phyloP scores from a whole-genome alignment of 441 rosid genomes.

The Flueggea neowawraea region DNA sequence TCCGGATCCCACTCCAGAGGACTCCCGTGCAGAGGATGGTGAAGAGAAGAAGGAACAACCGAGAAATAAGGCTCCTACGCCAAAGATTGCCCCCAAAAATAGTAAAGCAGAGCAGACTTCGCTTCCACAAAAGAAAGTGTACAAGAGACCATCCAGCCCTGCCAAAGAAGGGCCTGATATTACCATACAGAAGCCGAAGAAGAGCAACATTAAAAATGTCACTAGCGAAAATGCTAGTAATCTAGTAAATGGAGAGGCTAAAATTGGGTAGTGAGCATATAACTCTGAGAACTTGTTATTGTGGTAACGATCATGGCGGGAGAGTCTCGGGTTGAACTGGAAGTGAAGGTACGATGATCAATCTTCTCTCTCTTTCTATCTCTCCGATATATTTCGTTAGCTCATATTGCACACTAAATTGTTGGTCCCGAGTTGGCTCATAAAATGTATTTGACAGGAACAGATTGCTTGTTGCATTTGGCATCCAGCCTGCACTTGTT shows the following conservation, averaged over 20 bases:
- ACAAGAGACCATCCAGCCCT: constrained; percentile 44
- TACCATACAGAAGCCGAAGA: constrained; percentile 36
- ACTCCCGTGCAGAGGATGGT: constrained; percentile 36
- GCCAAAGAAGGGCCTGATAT: constrained; percentile 32
- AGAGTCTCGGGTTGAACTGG: constrained; percentile 6
- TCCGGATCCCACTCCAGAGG: constrained; percentile 58
- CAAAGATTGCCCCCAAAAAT: constrained; percentile 35
- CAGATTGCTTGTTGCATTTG: too few relatives aligned
- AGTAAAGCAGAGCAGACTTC: constrained; percentile 32
- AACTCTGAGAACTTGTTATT: constrained; percentile 9
- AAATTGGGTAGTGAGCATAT: constrained; percentile 39
- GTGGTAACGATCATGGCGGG: constrained; percentile 14
- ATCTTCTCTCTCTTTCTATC: not conserved
- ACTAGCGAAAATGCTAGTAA: constrained; percentile 36
- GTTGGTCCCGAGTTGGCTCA: too few relatives aligned
- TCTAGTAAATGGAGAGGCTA: constrained; percentile 72
- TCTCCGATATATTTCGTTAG: too few relatives aligned
- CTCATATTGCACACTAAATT: too few relatives aligned
- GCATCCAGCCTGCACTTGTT: too few relatives aligned
- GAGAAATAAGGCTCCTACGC: constrained; percentile 17
- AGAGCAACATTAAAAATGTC: constrained; percentile 35
- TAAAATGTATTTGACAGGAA: too few relatives aligned
- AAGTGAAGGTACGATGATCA: constrained; percentile 12
- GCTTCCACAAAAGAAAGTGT: constrained; percentile 51
- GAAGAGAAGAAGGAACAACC: constrained; percentile 35